Conservation (phyloP, 345 rosid genomes). For the Eucalyptus grandis region DNA sequence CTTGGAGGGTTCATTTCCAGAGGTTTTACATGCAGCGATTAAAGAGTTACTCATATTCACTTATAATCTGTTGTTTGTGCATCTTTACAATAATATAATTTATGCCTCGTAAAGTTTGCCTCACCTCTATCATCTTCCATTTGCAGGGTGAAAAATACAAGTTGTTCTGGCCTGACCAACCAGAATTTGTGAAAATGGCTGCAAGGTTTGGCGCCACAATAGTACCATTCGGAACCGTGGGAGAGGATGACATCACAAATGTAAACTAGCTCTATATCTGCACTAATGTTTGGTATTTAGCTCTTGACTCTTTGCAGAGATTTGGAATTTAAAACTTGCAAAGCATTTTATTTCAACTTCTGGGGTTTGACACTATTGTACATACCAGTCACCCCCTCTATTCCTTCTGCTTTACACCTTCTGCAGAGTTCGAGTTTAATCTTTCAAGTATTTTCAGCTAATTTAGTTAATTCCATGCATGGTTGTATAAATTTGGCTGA, state of each 20-base stretch:
- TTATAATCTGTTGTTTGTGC: not conserved
- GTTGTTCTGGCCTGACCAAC: constrained; percentile 1
- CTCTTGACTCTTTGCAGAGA: not conserved
- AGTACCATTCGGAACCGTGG: constrained; percentile 9
- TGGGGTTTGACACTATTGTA: not conserved
- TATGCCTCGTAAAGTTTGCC: not conserved
- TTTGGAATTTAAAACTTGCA: not conserved
- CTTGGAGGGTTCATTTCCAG: not conserved
- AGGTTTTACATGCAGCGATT: not conserved
- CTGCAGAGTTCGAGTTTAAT: not conserved
- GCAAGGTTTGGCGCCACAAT: constrained; percentile 2
- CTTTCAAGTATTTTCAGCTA: not conserved
- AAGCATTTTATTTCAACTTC: not conserved
- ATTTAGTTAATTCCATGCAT: not conserved
- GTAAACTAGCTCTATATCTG: not conserved
- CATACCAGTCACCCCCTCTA: not conserved
- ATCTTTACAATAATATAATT: not conserved
- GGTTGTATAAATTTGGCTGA: not conserved
- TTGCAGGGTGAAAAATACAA: constrained; percentile 1
- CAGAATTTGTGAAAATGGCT: constrained; percentile 4
- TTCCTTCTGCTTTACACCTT: not conserved
- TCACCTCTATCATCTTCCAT: not conserved
- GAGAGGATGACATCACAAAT: constrained; percentile 8
- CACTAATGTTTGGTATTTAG: not conserved
- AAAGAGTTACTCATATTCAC: not conserved